Percentiles rank a stretch among this genome's conserved stretches.
Conservation (phyloP, 192 early-diverging fungal species). For the Funneliformis geosporum region DNA sequence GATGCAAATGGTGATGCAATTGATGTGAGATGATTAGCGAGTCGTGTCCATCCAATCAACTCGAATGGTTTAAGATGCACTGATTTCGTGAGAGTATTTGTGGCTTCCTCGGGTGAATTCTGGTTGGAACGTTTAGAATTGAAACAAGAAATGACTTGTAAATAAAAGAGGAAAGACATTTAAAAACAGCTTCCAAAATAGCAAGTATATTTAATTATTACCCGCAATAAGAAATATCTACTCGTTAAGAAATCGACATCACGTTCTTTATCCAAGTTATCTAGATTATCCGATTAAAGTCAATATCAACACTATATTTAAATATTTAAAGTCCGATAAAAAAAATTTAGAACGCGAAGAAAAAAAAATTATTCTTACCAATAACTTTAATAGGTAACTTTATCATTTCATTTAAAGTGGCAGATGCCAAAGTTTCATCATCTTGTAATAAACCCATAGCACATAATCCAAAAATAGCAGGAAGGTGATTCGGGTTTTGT, state of each 20-base stretch:
- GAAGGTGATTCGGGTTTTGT: conserved; percentile 55
- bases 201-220: conserved; percentile 26
- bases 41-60: conserved; percentile 40
- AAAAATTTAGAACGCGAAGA: neutral
- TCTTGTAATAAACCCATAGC: conserved; percentile 67
- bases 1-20: conserved; percentile 34
- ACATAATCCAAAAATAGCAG: conserved; percentile 67
- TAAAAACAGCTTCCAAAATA: conserved; percentile 16
- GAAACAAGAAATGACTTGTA: neutral
- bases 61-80: conserved; percentile 48
- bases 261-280: conserved; percentile 30
- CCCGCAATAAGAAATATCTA: conserved; percentile 35
- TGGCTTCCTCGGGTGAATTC: conserved; percentile 34
- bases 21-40: conserved; percentile 42
- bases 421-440: conserved; percentile 62
- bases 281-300: conserved; percentile 34
- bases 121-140: conserved; percentile 3
- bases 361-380: conserved; percentile 38
- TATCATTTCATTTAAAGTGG: conserved; percentile 64
- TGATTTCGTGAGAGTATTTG: conserved; percentile 42
- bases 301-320: neutral
- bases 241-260: conserved; percentile 20
- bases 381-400: conserved; percentile 53
- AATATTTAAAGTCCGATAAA: neutral
- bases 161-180: neutral